These are phyloP conservation scores for Nicotiana otophora DNA, from an alignment of 257 asterid genomes.

Conservation along the genomic window DNA sequence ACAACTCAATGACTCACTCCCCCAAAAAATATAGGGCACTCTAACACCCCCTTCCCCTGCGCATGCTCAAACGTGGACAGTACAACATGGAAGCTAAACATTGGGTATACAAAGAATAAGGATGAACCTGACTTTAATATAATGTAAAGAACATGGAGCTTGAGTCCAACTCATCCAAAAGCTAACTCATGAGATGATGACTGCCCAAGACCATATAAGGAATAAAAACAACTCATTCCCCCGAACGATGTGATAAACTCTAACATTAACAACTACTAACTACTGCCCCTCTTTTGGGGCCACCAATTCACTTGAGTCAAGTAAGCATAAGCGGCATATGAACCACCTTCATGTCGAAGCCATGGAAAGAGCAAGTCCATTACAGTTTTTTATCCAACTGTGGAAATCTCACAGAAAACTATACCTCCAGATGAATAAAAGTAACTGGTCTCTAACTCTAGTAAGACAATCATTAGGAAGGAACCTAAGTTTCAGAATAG, in stretches of 20 bases:
- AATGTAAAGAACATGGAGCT: background rate
- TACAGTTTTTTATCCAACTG: background rate
- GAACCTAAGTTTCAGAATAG: background rate
- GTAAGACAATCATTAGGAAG: background rate
- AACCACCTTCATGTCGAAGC: background rate
- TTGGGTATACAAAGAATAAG: background rate
- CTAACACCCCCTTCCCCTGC: background rate
- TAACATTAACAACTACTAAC: background rate
- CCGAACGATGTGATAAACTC: background rate
- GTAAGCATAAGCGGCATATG: background rate
- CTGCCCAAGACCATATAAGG: background rate
- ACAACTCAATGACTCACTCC: too few relatives aligned
- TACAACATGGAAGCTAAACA: background rate
- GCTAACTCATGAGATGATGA: background rate
- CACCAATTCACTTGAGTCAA: background rate
- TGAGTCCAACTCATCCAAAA: background rate
- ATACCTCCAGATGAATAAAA: background rate
- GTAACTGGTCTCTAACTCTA: background rate
- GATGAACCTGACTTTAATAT: background rate
- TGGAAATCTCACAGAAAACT: background rate
- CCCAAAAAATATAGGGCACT: too few relatives aligned
- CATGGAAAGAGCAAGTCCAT: background rate
- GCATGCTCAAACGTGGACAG: too few relatives aligned
- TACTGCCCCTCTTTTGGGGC: background rate
- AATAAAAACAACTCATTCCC: background rate